These are phyloP conservation scores for Geopyxis carbonaria DNA, from an alignment of 495 filamentous ascomycete genomes.

Conservation along the genomic window DNA sequence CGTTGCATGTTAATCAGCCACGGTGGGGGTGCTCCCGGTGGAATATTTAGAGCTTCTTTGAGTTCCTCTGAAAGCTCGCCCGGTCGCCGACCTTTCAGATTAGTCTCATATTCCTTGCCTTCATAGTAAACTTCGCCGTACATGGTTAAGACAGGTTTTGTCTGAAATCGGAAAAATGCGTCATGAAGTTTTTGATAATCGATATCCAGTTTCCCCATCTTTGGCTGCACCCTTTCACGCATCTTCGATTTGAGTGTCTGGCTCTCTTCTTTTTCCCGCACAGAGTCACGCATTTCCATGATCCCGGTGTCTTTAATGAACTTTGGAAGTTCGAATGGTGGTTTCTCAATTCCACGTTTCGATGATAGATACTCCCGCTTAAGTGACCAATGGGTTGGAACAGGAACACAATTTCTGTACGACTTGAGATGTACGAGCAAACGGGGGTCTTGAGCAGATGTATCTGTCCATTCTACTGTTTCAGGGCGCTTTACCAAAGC, in stretches of 20 bases:
- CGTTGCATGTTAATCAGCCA: conserved; percentile 96
- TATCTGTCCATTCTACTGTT: conserved; percentile 93
- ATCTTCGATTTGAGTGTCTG: conserved; percentile 87
- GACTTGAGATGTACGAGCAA: conserved; percentile 87
- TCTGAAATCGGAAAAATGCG: conserved; percentile 94
- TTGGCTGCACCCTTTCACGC: conserved; percentile 81
- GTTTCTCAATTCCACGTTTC: conserved; percentile 88
- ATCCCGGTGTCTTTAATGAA: conserved; percentile 98
- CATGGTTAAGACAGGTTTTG: conserved; percentile 79
- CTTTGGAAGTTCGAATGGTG: conserved; percentile 79
- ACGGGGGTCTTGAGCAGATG: conserved; percentile 76
- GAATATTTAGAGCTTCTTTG: conserved; percentile 85
- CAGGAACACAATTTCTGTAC: conserved; percentile 87
- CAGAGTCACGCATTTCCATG: conserved; percentile 91
- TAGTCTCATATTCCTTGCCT: conserved; percentile 95
- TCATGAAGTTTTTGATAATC: conserved; percentile 97
- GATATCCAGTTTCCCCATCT: conserved; percentile 94
- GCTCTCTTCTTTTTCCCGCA: conserved; percentile 85
- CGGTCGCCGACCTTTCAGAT: conserved; percentile 71
- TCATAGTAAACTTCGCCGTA: conserved; percentile 98
- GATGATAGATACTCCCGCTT: conserved; percentile 94
- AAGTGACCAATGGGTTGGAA: conserved; percentile 81
- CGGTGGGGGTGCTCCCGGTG: conserved; percentile 80
- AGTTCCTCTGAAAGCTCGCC: conserved; percentile 81
- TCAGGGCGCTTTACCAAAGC: conserved; percentile 81